Evolutionary conservation across 441 rosid species (phyloP), one percentile per base, ranked within the genome.

Genomic region (Adansonia grandidieri): DNA sequence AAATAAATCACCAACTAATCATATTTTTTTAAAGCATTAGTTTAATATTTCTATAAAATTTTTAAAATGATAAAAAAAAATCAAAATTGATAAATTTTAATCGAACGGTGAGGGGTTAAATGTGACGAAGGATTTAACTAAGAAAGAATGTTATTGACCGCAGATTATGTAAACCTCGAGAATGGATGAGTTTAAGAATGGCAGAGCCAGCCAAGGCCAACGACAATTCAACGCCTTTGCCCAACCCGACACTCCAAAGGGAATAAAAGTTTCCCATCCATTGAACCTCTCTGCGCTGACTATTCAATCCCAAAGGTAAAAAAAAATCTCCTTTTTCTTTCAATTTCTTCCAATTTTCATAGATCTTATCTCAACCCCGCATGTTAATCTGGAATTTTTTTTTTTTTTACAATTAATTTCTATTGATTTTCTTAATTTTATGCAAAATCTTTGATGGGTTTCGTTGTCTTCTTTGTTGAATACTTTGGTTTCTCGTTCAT

Each of bases 161-260:
- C 65, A 53, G 62, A 7, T 0, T 53, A 76, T 1, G 10, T 20
- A 44, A 76, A 54, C 73, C 73, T 6, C 15, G 11, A 2, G 19
- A 48, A 5, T 0, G 11, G 32, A 48, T 15, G 28, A 22, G 22
- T 62, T 62, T 28, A 22, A 47, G 17, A 63, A 63, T 8, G 13
- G 19, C 8, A 5, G 3, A 28, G 47, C 51, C 50, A 37, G 50
- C 11, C 50, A 45, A 7, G 10, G 66, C 57, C 45, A 48, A 74
- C 45, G 58, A 24, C 77, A 24, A 75, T 24, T 47, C 40, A 2
- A 22, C 11, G 6, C 13, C 68, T 6, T 60, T 40, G 77, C 61
- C 78, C 44, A 47, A 24, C 22, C 50, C 62, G 57, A 76, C 62
- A 76, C 65, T 32, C 50, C 28, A 56, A 77, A n/a, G 9, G 57